These are phyloP conservation scores for Tylopilus sp. DNA, from an alignment of 768 basidiomycete genomes.

Conservation along the genomic window DNA sequence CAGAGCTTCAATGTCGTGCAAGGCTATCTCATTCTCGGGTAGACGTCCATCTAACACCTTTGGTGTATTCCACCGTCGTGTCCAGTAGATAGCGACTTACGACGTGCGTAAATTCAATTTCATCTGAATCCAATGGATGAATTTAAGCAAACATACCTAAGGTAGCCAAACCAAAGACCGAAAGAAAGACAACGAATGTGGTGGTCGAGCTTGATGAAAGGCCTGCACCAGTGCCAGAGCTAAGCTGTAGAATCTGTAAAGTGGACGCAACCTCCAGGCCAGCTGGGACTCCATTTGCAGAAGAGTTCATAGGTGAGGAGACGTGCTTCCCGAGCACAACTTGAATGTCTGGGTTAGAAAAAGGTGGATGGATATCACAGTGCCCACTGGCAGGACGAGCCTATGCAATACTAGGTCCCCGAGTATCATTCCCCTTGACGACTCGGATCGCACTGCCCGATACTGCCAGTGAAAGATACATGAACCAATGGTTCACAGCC, in stretches of 20 bases:
- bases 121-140: neutral
- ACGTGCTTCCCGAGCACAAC: neutral
- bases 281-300: neutral
- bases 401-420: conserved; percentile 6
- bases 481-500: too few species aligned
- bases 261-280: conserved; percentile 12
- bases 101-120: neutral
- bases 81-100: conserved; percentile 12
- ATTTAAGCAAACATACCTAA: conserved; percentile 24
- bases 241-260: neutral
- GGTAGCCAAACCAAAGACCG: conserved; percentile 16
- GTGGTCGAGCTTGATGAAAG: conserved; percentile 2
- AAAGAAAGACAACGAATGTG: conserved; percentile 10
- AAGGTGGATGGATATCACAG: neutral
- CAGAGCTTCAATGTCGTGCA: conserved; percentile 19
- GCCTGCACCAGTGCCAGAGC: neutral
- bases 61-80: conserved; percentile 5
- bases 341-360: neutral
- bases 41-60: neutral
- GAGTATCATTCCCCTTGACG: conserved; percentile 10
- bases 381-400: neutral
- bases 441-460: conserved; percentile 12
- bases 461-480: too few species aligned
- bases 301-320: conserved; percentile 6
- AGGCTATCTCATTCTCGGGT: neutral